phyloP scores from a whole-genome alignment of 306 rosid genomes.

The Citrullus colocynthis region DNA sequence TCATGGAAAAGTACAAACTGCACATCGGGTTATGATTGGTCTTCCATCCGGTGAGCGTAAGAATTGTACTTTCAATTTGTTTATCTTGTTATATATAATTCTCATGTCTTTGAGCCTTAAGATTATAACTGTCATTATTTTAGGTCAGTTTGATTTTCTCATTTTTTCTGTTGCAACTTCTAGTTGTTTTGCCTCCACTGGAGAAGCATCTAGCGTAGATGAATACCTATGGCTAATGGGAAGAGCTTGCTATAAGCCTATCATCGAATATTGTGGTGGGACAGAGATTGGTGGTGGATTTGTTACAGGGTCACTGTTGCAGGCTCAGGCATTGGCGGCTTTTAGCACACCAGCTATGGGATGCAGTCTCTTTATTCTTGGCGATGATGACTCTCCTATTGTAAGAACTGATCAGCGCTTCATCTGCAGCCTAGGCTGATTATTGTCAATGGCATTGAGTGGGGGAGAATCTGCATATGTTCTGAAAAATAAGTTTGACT shows the following conservation, averaged over 20 bases:
- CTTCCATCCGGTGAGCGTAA: conserved; percentile 62
- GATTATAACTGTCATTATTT: neutral
- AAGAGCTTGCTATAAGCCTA: conserved; percentile 81
- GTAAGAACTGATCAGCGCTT: conserved; percentile 33
- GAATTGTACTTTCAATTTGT: neutral
- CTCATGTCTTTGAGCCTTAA: neutral
- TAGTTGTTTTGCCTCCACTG: conserved; percentile 88
- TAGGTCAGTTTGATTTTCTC: neutral
- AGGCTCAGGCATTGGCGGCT: conserved; percentile 87
- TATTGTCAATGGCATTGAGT: neutral
- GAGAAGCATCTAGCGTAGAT: conserved; percentile 88
- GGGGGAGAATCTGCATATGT: neutral
- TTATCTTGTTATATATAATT: neutral
- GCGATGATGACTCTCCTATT: conserved; percentile 53
- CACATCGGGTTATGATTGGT: conserved; percentile 71
- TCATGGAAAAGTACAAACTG: conserved; percentile 73
- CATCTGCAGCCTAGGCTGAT: neutral
- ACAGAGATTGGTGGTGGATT: conserved; percentile 95
- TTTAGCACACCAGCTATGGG: conserved; percentile 95
- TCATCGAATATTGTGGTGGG: conserved; percentile 93
- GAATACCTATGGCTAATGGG: conserved; percentile 98
- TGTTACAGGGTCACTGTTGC: conserved; percentile 70
- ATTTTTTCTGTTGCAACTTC: conserved; percentile 10
- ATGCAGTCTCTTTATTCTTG: conserved; percentile 70
- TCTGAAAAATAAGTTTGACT: too few relatives aligned